A percentile compares a stretch with the other conserved stretches of the same genome.
phyloP scores from a whole-genome alignment of 2,329 filamentous ascomycete genomes.

The Parastagonospora nodorum region DNA sequence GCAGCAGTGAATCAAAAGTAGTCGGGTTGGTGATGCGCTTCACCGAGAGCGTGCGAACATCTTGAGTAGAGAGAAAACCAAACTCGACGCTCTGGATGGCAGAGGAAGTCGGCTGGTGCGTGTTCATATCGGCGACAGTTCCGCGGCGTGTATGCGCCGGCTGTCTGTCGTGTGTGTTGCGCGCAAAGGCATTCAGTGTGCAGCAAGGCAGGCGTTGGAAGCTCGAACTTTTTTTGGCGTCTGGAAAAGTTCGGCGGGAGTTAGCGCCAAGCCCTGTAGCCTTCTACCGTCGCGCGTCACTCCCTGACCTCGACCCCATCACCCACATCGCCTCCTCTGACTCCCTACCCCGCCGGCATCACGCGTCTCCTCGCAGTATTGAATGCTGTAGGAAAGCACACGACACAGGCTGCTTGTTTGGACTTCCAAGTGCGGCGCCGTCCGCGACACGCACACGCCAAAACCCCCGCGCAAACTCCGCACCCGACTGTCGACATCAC shows the following conservation, averaged over 20 bases:
- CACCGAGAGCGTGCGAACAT: conserved; percentile 88
- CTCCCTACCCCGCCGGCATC: neutral
- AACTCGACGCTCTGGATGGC: conserved; percentile 88
- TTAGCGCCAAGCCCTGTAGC: conserved; percentile 23
- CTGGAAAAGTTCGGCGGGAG: conserved; percentile 35
- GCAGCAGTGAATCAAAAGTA: conserved; percentile 91
- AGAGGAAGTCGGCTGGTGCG: conserved; percentile 77
- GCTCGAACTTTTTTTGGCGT: conserved; percentile 33
- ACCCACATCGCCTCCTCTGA: neutral
- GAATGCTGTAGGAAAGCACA: too few species aligned
- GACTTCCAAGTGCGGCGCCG: too few species aligned
- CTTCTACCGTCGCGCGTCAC: conserved; percentile 19
- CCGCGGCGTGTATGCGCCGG: conserved; percentile 16
- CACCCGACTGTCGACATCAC: conserved; percentile 3
- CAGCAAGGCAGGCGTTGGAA: conserved; percentile 5
- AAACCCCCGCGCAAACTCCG: conserved; percentile 5
- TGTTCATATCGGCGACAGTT: conserved; percentile 46
- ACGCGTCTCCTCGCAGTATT: neutral
- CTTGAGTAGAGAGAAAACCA: conserved; percentile 77
- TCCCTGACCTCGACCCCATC: conserved; percentile 3
- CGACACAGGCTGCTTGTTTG: too few species aligned
- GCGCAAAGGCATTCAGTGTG: conserved; percentile 16
- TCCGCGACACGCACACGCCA: too few species aligned
- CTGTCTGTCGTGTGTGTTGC: conserved; percentile 11
- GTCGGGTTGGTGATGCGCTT: conserved; percentile 91